Evolutionary conservation across 352 stramenopile genomes (phyloP).

Genomic region (Phytophthora tubulina): DNA sequence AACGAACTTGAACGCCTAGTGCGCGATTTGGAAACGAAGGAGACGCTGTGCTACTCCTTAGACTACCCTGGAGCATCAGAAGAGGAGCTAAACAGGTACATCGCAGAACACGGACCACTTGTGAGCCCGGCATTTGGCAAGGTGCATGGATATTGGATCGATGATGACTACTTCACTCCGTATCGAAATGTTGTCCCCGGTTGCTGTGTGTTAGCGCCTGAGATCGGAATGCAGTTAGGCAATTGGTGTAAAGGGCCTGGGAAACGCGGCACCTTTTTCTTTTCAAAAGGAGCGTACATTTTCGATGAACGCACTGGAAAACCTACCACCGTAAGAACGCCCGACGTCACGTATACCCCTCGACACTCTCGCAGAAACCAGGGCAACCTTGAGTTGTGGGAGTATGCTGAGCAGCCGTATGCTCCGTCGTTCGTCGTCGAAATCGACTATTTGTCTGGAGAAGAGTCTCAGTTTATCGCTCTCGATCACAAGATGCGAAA

Average conservation of each 20-base stretch:
- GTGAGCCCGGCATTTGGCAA: slow-evolving; percentile 18
- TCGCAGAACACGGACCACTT: slow-evolving; percentile 10
- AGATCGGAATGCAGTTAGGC: neutral
- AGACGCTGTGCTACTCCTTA: slow-evolving; percentile 7
- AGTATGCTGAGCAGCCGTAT: slow-evolving; percentile 9
- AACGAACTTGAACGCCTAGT: slow-evolving; percentile 4
- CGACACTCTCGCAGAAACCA: slow-evolving; percentile 5
- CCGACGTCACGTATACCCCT: slow-evolving; percentile 22
- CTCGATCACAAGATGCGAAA: slow-evolving; percentile 26
- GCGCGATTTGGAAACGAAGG: slow-evolving; percentile 12
- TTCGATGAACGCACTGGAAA: slow-evolving; percentile 8
- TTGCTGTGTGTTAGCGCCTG: slow-evolving; percentile 5
- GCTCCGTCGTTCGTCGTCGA: slow-evolving; percentile 23
- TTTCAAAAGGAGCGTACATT: slow-evolving; percentile 19
- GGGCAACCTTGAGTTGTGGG: neutral
- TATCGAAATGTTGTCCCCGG: slow-evolving; percentile 1
- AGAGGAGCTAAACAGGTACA: slow-evolving; percentile 8
- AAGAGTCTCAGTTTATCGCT: slow-evolving; percentile 1
- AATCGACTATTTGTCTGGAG: slow-evolving; percentile 24
- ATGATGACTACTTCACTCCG: slow-evolving; percentile 22
- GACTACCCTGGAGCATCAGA: slow-evolving; percentile 9
- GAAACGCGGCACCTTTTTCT: neutral
- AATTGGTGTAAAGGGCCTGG: neutral
- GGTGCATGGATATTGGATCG: slow-evolving; percentile 10
- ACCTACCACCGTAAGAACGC: slow-evolving; percentile 15